Conservation (phyloP, 2,329 filamentous ascomycete genomes). For the Teratosphaeriaceae sp. region DNA sequence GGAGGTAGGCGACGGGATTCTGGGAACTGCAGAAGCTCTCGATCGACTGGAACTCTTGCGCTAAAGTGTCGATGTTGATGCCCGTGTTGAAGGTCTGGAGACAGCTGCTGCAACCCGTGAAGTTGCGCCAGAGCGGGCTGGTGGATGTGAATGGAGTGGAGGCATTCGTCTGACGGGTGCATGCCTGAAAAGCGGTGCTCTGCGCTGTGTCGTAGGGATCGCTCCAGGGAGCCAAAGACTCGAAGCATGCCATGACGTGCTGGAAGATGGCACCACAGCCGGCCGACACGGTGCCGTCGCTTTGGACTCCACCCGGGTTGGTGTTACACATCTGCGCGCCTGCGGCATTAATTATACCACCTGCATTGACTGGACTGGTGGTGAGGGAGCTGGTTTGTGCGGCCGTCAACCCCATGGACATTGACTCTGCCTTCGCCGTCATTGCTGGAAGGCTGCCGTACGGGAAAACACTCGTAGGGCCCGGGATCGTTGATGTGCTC, state of each 20-base stretch:
- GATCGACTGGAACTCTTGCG: slow-evolving; percentile 4
- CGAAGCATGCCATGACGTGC: slow-evolving; percentile 6
- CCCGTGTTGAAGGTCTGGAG: not conserved
- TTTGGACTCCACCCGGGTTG: not conserved
- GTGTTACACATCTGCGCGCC: not conserved
- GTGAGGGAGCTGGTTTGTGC: not conserved
- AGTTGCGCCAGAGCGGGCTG: slow-evolving; percentile 8
- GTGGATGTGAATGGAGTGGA: not conserved
- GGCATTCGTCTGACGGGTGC: slow-evolving; percentile 4
- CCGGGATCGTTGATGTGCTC: no score
- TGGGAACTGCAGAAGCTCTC: slow-evolving; percentile 10
- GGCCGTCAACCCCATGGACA: not conserved
- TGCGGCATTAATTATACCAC: not conserved
- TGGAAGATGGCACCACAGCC: slow-evolving; percentile 6
- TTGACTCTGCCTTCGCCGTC: no score
- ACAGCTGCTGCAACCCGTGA: slow-evolving; percentile 8
- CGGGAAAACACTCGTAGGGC: no score
- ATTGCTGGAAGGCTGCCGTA: no score
- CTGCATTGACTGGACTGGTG: not conserved
- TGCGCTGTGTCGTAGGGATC: slow-evolving; percentile 8
- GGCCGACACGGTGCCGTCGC: not conserved
- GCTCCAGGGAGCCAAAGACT: slow-evolving; percentile 2
- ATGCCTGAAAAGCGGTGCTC: slow-evolving; percentile 6
- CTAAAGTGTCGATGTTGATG: not conserved
- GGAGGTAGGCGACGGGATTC: slow-evolving; percentile 6